A percentile compares a stretch with the other conserved stretches of the same genome.
Evolutionary conservation across 2,329 filamentous ascomycete species (phyloP).

Genomic region (Sporothrix variecibatus): DNA sequence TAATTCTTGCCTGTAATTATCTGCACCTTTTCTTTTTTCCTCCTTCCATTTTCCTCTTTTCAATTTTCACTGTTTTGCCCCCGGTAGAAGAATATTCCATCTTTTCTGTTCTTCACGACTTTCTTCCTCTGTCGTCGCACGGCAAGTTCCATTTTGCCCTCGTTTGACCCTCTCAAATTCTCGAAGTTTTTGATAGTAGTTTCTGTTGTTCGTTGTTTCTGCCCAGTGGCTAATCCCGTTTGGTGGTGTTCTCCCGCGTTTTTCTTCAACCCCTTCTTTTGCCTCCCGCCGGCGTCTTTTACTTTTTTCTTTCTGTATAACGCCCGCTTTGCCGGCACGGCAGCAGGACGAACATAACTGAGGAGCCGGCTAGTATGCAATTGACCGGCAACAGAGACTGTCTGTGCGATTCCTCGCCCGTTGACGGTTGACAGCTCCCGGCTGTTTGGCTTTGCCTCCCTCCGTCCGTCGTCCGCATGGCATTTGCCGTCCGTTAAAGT

Average conservation of each 20-base stretch:
- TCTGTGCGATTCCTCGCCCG: neutral
- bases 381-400: neutral
- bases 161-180: neutral
- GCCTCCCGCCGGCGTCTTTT: neutral
- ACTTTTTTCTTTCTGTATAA: neutral
- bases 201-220: neutral
- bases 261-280: neutral
- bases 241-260: neutral
- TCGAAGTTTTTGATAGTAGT: neutral
- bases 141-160: neutral
- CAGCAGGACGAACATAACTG: neutral
- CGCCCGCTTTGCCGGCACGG: neutral
- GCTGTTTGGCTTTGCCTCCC: neutral
- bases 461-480: neutral
- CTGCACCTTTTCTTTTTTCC: neutral
- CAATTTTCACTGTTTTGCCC: neutral
- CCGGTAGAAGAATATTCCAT: neutral
- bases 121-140: neutral
- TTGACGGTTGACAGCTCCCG: neutral
- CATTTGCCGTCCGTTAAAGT: too few relatives aligned
- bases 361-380: neutral
- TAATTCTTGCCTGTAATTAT: neutral
- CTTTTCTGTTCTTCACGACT: neutral
- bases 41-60: neutral
- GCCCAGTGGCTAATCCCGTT: neutral